Base-by-base conservation (phyloP, 1,284 basidiomycete genomes). In the Cystobasidium sp. region DNA sequence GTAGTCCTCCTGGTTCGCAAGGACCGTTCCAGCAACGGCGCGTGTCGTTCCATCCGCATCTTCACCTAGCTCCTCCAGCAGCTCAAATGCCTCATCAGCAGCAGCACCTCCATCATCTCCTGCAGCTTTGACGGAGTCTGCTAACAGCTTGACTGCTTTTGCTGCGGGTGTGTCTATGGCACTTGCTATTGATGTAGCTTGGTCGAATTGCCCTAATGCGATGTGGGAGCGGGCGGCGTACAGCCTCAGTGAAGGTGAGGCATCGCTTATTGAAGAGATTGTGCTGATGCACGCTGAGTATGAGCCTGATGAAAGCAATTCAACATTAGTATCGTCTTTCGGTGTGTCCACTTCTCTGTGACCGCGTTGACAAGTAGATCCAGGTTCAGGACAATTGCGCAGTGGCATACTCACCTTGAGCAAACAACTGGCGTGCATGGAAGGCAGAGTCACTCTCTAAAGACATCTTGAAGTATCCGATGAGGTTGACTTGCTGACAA, bases 211-310 rank as follows among this genome's bases (percentile, higher is more conserved):
- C 51, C 88, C 85, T 6, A 91, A 86, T 0, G 94, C 93, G 77
- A 97, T 89, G 80, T 90, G 86, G 0, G 93, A 87, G 70, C 94
- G 90, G 39, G 91, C 89, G 81, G 92, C 88, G 85, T 94, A 96
- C 62, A 95, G 84, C 3, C 75, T 68, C 16, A 77, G 62, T 22
- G 69, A 59, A 3, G 77, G 74, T 0, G 76, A 75, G 37, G 76
- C 76, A 20, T 74, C 65, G 1, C 56, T 6, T 14, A 74, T 75
- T 43, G 47, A 20, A 52, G 66, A 76, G 46, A 78, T 78, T 1
- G 76, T 74, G n/a, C 56, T 69, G 41, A 80, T 61, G 43, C 78
- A 78, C 24, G 78, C 55, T 9, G 77, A 75, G 75, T 78, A 80
- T 0, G 78, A 79, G 51, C 79, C 79, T 80, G 74, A 20, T 14